Evolutionary conservation across 1,139 yeast species (phyloP).

Genomic region (Sugiyamaella grinbergsii): DNA sequence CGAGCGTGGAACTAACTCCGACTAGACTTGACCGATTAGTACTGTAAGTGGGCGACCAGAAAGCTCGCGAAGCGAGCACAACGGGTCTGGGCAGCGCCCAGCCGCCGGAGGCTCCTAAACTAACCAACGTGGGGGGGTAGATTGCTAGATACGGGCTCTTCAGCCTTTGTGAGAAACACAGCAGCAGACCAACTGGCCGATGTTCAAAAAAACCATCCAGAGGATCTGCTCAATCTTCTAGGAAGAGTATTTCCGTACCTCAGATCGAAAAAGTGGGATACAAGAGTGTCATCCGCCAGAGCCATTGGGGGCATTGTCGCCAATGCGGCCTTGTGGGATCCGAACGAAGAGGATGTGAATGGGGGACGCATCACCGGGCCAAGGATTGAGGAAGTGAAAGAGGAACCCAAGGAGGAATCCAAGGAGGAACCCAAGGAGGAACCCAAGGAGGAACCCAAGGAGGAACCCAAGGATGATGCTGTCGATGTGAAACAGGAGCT

Average conservation of each 20-base stretch:
- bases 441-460: slow-evolving; percentile 35
- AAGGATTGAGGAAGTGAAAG: slow-evolving; percentile 19
- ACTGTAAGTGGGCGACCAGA: slow-evolving; percentile 33
- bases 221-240: slow-evolving; percentile 77
- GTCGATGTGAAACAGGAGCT: slow-evolving; percentile 37
- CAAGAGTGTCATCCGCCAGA: slow-evolving; percentile 90
- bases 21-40: slow-evolving; percentile 45
- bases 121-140: slow-evolving; percentile 22
- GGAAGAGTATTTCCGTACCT: slow-evolving; percentile 91
- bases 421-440: slow-evolving; percentile 8
- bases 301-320: slow-evolving; percentile 93
- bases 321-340: slow-evolving; percentile 83
- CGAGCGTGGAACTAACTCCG: background rate
- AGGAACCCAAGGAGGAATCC: slow-evolving; percentile 25
- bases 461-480: slow-evolving; percentile 24
- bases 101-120: slow-evolving; percentile 8
- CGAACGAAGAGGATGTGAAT: slow-evolving; percentile 49
- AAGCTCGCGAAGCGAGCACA: slow-evolving; percentile 8
- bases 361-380: slow-evolving; percentile 15
- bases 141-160: slow-evolving; percentile 89
- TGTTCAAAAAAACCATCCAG: slow-evolving; percentile 91
- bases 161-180: slow-evolving; percentile 88
- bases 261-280: slow-evolving; percentile 88
- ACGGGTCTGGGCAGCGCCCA: slow-evolving; percentile 11
- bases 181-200: slow-evolving; percentile 98